Evolutionary conservation across 148 eudicot genomes (phyloP).

Genomic region (Arctostaphylos glauca): DNA sequence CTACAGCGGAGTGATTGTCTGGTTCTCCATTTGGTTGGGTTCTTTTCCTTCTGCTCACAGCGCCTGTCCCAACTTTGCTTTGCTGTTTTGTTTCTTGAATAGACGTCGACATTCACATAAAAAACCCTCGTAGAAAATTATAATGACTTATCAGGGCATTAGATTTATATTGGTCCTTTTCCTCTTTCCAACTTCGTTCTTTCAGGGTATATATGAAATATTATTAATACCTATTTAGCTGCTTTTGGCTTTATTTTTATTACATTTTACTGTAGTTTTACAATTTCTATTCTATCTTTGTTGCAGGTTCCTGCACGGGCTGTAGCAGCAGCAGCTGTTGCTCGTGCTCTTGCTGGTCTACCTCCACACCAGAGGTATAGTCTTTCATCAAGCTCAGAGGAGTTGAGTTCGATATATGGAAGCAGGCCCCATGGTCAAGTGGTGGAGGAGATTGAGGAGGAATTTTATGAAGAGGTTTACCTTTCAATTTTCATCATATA

Average conservation of each 20-base stretch:
- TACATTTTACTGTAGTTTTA: neutral
- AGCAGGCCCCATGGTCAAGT: slow-evolving; percentile 52
- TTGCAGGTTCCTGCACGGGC: slow-evolving; percentile 92
- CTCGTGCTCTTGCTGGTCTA: slow-evolving; percentile 87
- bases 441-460: slow-evolving; percentile 79
- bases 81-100: too few relatives aligned
- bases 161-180: neutral
- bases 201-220: neutral
- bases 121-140: too few relatives aligned
- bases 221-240: neutral
- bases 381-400: slow-evolving; percentile 84
- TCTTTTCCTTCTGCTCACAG: too few relatives aligned
- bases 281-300: neutral
- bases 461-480: slow-evolving; percentile 88
- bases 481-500: neutral
- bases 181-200: neutral
- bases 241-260: neutral
- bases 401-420: slow-evolving; percentile 83
- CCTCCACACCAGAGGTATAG: slow-evolving; percentile 83
- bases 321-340: slow-evolving; percentile 96
- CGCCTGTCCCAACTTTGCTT: too few relatives aligned
- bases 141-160: too few relatives aligned
- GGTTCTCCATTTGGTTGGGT: neutral
- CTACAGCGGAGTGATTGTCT: neutral
- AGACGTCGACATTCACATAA: too few relatives aligned